Evolutionary conservation across 78 protist species (phyloP), one percentile per base, ranked within the genome.

Genomic region (Emiliania huxleyi): DNA sequence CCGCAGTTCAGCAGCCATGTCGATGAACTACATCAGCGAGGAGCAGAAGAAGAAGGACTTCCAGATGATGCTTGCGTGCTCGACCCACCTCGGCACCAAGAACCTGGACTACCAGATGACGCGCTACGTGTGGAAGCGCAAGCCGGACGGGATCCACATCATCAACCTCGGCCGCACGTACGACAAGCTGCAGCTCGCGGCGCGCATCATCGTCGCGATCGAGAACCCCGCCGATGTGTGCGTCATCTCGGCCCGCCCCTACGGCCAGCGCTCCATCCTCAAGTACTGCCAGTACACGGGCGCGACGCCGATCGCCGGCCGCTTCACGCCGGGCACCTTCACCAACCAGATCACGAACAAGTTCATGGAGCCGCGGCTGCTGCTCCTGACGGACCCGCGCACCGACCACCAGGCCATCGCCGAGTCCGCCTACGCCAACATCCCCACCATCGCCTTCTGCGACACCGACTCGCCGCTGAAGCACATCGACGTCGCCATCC

Each of bases 241-340:
- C 93, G 95, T 90, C 48, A 89, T 93, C 95, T 93, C 95, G 11
- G 95, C 98, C 75, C 96, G 99, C 88, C 92, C 95, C 38, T 98
- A 88, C 91, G 99, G 99, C 83, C 99, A 99, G 97, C 97, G 99
- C 62, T 99, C 99, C 49, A 97, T 98, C 81, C 98, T 98, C 96
- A 99, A 99, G 98, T 99, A 97, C 97, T 97, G 99, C 91, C 94
- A 95, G 94, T 96, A 98, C 96, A 93, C 96, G 21, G 97, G 98
- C 90, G 97, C 99, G 85, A 73, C 94, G 45, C 94, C 98, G 92
- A 87, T 98, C 91, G 98, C 98, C 87, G 99, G 99, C 85, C 97
- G 99, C 92, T 99, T 93, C 99, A 98, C 99, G 93, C 99, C 99
- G 90, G 99, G 99, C 91, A 97, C 98, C 94, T 99, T 99, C 97